Percentiles rank a stretch among this genome's conserved stretches.
These are phyloP conservation scores for Cryptosporidium viatorum DNA, from an alignment of 169 alveolate genomes.

Conservation along the genomic window DNA sequence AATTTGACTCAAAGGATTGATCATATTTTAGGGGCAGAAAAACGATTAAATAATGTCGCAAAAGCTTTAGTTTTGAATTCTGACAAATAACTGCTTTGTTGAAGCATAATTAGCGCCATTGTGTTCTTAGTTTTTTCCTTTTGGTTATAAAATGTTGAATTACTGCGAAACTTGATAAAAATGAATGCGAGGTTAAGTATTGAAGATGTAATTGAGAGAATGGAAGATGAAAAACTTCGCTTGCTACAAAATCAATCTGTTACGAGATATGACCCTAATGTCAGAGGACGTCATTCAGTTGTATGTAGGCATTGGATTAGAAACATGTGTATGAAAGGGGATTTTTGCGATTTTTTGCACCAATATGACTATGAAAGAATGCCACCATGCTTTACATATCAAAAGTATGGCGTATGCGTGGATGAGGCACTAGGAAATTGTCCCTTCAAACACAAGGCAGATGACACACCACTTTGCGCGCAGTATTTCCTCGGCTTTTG, in stretches of 20 bases:
- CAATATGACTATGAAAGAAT: conserved; percentile 87
- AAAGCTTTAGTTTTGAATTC: conserved; percentile 40
- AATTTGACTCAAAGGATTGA: conserved; percentile 48
- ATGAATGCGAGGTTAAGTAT: not conserved
- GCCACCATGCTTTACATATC: conserved; percentile 88
- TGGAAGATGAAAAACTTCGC: conserved; percentile 61
- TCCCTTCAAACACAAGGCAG: conserved; percentile 82
- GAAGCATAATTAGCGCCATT: not conserved
- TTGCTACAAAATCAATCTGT: conserved; percentile 50
- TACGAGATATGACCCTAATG: conserved; percentile 58
- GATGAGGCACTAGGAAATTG: conserved; percentile 82
- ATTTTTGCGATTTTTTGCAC: conserved; percentile 92
- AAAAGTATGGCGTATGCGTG: conserved; percentile 87
- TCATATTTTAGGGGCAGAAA: conserved; percentile 38
- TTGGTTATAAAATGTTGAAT: too few species aligned
- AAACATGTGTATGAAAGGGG: conserved; percentile 94
- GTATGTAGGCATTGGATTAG: conserved; percentile 93
- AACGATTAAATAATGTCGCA: conserved; percentile 57
- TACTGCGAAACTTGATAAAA: not conserved
- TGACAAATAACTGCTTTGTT: not conserved
- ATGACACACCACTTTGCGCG: conserved; percentile 76
- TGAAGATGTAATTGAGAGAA: conserved; percentile 37
- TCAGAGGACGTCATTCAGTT: conserved; percentile 89
- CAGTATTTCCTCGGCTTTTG: conserved; percentile 86
- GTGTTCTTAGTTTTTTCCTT: too few species aligned